phyloP scores from a whole-genome alignment of 1,139 yeast genomes.

The Saccharomyces hybrid region DNA sequence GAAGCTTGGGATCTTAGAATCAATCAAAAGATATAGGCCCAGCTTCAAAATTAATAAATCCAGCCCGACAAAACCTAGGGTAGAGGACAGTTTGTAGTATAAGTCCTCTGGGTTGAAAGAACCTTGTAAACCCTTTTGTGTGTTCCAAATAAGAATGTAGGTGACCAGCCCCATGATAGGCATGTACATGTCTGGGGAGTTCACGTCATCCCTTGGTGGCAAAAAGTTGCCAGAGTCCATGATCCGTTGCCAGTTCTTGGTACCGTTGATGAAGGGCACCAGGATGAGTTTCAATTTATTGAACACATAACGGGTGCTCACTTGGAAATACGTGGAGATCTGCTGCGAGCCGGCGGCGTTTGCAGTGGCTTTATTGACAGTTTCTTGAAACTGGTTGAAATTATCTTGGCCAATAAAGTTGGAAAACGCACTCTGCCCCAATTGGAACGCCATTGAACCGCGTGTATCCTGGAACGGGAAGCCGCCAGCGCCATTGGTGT shows the following conservation, averaged over 20 bases:
- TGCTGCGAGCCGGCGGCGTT: conserved; percentile 19
- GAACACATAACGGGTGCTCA: conserved; percentile 79
- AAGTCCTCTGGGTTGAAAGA: conserved; percentile 89
- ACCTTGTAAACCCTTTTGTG: conserved; percentile 80
- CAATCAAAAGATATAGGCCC: conserved; percentile 51
- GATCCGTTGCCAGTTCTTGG: conserved; percentile 61
- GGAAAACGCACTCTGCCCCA: conserved; percentile 76
- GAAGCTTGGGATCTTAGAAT: conserved; percentile 29
- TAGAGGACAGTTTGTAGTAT: conserved; percentile 86
- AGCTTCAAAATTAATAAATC: conserved; percentile 59
- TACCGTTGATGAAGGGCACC: conserved; percentile 70
- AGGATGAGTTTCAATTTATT: conserved; percentile 64
- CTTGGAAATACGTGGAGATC: conserved; percentile 69
- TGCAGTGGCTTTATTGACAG: conserved; percentile 22
- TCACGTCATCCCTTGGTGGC: conserved; percentile 50
- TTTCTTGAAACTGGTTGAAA: conserved; percentile 29
- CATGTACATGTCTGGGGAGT: conserved; percentile 94
- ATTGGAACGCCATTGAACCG: conserved; percentile 78
- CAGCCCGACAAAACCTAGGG: conserved; percentile 70
- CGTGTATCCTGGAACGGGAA: conserved; percentile 62
- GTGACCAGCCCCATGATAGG: conserved; percentile 92
- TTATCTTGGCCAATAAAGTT: conserved; percentile 30
- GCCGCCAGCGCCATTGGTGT: conserved; percentile 6
- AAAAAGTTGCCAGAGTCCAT: conserved; percentile 35
- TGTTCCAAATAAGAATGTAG: conserved; percentile 77